Evolutionary conservation across 73 alveolate genomes (phyloP), one percentile per base, ranked within the genome.

Genomic region (Paraurostyla sp.): DNA sequence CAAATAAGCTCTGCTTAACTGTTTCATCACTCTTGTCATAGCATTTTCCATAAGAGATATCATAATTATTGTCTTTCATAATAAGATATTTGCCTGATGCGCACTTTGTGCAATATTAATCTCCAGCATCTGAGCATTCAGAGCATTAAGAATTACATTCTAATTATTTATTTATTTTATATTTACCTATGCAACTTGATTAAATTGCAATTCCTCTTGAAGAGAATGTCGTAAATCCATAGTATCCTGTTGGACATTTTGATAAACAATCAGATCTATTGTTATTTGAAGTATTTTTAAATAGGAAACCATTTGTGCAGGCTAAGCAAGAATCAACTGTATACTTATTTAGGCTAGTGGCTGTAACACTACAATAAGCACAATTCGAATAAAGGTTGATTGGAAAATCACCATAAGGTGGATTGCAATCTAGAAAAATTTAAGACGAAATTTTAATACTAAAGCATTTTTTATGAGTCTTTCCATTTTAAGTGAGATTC

Each of bases 191-290:
- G 69, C 69, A 54, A 54, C 23, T 54, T 9, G 69, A 54, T 54
- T 7, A 6, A 7, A 20, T 20, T 9, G 23, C 30, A 6, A 20
- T 4, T 4, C 69, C 69, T 54, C 69, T 54, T 4, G 18, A 20
- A 54, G 69, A 9, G 30, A 54, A 54, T 20, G 69, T 54, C 23
- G 13, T 54, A 4, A 13, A 15, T 18, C 69, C 69, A 54, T 9
- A 54, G 69, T 54, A 54, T 54, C 69, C 69, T 20, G 69, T 18
- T 13, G 69, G 69, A 35, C 69, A 54, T 54, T 54, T 54, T 13
- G 69, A 54, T 18, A 54, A 27, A 54, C 69, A 54, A 13, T n/a
- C 9, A 20, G 15, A 20, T 7, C 69, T n/a, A 20, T 35, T 35
- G 27, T 13, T 9, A 54, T 4, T 13, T 13, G 15, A 27, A 9